Evolutionary conservation across 2,329 filamentous ascomycete genomes (phyloP).

Genomic region (Alternaria conjuncta): DNA sequence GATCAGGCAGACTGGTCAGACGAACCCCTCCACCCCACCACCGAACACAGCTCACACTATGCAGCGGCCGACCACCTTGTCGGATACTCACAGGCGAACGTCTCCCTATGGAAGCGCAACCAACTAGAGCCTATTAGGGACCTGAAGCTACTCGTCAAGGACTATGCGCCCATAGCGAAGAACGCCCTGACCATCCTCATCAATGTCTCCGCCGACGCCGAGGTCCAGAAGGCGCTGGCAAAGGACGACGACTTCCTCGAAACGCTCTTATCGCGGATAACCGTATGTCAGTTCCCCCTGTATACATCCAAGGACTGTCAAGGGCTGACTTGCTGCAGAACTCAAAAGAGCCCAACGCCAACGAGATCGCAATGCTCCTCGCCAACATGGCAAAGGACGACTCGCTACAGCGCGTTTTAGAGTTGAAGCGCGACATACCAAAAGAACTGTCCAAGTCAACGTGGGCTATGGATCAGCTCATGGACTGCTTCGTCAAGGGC

Average conservation of each 20-base stretch:
- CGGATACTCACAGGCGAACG: constrained; percentile 78
- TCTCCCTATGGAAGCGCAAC: constrained; percentile 81
- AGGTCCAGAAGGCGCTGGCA: constrained; percentile 74
- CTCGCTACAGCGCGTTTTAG: constrained; percentile 70
- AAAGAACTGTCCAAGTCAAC: constrained; percentile 74
- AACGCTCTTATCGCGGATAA: constrained; percentile 73
- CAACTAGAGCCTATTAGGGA: constrained; percentile 81
- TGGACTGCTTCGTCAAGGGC: constrained; percentile 96
- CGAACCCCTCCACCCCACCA: constrained; percentile 32
- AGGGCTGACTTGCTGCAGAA: constrained; percentile 56
- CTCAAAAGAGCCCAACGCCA: constrained; percentile 78
- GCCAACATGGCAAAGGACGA: constrained; percentile 90
- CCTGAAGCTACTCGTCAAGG: constrained; percentile 83
- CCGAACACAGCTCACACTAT: constrained; percentile 21
- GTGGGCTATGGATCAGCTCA: constrained; percentile 82
- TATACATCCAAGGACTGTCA: neutral
- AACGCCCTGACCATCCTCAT: constrained; percentile 90
- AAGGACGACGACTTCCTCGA: constrained; percentile 84
- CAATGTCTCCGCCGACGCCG: constrained; percentile 79
- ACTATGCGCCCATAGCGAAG: constrained; percentile 89
- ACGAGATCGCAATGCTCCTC: constrained; percentile 87
- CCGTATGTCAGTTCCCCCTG: constrained; percentile 66
- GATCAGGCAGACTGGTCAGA: constrained; percentile 77
- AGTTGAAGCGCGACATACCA: constrained; percentile 71
- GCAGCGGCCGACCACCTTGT: constrained; percentile 84